phyloP scores from a whole-genome alignment of 257 asterid species.

The Catharanthus roseus region DNA sequence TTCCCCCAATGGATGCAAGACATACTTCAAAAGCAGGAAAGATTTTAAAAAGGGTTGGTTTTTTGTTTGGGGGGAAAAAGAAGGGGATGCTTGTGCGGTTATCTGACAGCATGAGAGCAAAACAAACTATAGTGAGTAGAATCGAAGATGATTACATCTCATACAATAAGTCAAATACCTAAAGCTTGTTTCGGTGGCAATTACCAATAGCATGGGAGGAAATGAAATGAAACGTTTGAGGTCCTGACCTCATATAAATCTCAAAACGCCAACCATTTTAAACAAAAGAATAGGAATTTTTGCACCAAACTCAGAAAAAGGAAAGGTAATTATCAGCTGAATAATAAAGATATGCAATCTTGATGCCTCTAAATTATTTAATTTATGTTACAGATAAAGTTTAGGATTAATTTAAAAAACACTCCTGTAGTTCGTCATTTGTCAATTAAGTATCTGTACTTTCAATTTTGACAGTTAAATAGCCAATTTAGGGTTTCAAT shows the following conservation, averaged over 20 bases:
- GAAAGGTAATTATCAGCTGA: background rate
- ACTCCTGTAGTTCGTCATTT: too few species aligned
- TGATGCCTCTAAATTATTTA: background rate
- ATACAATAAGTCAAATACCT: background rate
- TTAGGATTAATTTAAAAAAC: too few species aligned
- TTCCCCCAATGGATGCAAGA: too few species aligned
- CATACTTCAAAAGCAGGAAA: background rate
- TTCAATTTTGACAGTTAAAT: too few species aligned
- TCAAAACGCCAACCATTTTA: too few species aligned
- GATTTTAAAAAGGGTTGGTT: background rate
- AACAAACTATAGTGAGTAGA: background rate
- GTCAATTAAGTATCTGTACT: too few species aligned
- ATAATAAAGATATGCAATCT: background rate
- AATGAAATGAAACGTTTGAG: background rate
- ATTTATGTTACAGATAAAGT: background rate
- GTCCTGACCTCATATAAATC: background rate
- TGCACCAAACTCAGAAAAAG: background rate
- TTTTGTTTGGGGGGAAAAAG: background rate
- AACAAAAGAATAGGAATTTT: background rate
- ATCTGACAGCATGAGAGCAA: background rate
- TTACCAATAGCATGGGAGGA: background rate
- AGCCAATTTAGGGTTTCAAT: too few species aligned
- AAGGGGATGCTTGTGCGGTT: background rate
- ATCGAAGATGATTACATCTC: background rate
- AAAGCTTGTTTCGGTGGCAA: background rate